Evolutionary conservation across 352 stramenopile species (phyloP), one percentile per base, ranked within the genome.

Genomic region (Chloridella minuta): DNA sequence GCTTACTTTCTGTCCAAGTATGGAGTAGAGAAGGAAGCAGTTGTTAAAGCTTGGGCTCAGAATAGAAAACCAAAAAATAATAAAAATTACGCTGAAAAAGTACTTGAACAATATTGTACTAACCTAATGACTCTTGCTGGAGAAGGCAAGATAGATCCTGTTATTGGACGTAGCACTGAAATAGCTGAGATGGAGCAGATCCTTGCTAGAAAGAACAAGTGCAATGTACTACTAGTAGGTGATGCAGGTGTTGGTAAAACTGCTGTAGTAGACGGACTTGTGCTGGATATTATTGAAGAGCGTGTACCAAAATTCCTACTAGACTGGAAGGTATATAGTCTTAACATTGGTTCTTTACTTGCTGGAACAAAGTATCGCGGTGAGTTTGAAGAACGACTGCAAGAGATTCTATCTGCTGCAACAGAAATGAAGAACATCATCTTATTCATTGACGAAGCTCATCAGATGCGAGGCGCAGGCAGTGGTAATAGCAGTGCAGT

Each of bases 401-500:
- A 97, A 87, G 92, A 92, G 16, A 94, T 98, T 28, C 89, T 99
- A 86, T 94, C 95, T 88, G 93, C 96, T 85, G 92, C 95, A 85
- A 92, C 95, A 87, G 91, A 94, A 23, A 94, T 94, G 85, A 91
- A 97, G 86, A 93, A 97, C 87, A 96, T 98, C 87, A 96, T 99
- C 80, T 88, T 99, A 49, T 99, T 99, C 88, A 97, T 99, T 86
- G 96, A 99, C 83, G 96, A 99, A 87, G 93, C 97, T 88, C 94
- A 98, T 90, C 85, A 97, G 49, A 92, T 99, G 22, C 88, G 98
- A 2, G 96, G 96, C n/a, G 95, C 96, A n/a, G 96, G 96, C 2
- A 92, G 92, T 51, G 93, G 90, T 0, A 92, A 91, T 2, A 93
- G 93, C 28, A 91, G 93, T 40, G 91, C 95, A 0, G 98, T 99